These are phyloP conservation scores for Medicago arabica DNA, from an alignment of 306 rosid genomes.

Conservation along the genomic window DNA sequence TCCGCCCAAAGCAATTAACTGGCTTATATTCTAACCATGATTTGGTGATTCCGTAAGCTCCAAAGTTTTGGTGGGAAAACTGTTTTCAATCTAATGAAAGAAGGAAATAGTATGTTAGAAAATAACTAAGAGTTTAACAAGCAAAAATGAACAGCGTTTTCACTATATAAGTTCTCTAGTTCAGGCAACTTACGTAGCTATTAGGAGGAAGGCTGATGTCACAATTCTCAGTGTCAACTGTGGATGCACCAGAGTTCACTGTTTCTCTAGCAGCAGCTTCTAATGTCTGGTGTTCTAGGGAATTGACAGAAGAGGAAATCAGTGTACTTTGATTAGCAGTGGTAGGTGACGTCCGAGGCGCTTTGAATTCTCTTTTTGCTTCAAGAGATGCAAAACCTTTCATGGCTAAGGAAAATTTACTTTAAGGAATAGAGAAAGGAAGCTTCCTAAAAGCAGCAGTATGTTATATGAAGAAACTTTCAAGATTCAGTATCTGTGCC, in stretches of 20 bases:
- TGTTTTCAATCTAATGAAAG: constrained; percentile 55
- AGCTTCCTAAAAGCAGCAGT: background rate
- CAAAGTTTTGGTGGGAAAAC: constrained; percentile 41
- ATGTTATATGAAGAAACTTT: constrained; percentile 7
- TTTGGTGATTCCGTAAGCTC: constrained; percentile 51
- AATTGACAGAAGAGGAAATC: constrained; percentile 52
- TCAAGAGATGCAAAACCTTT: constrained; percentile 96
- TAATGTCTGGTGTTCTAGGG: constrained; percentile 42
- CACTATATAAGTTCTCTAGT: constrained; percentile 33
- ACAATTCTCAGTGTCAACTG: constrained; percentile 39
- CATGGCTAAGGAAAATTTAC: constrained; percentile 57
- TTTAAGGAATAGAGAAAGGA: constrained; percentile 26
- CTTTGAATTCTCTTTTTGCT: constrained; percentile 85
- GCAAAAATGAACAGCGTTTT: constrained; percentile 27
- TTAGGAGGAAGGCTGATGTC: constrained; percentile 42
- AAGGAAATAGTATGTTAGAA: constrained; percentile 29
- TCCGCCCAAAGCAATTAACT: constrained; percentile 31
- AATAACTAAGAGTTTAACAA: background rate
- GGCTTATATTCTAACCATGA: constrained; percentile 52
- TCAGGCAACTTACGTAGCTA: constrained; percentile 50
- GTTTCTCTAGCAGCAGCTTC: constrained; percentile 48
- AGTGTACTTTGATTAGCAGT: constrained; percentile 48
- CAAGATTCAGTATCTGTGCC: constrained; percentile 14
- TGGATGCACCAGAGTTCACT: constrained; percentile 44
- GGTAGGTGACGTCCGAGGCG: constrained; percentile 76